Conservation (phyloP, 306 rosid genomes). For the Mucuna pruriens region DNA sequence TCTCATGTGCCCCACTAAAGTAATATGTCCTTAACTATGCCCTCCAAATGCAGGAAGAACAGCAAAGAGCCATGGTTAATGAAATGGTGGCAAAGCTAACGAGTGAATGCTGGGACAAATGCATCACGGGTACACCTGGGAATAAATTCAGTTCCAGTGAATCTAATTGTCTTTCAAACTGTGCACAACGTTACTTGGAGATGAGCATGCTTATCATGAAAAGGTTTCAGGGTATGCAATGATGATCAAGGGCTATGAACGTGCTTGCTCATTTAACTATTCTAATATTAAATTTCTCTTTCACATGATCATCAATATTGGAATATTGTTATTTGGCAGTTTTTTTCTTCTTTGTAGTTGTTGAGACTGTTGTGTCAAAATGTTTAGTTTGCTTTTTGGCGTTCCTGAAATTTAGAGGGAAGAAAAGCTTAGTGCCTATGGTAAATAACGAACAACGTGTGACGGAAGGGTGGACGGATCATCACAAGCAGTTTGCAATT, state of each 20-base stretch:
- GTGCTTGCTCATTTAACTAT: conserved; percentile 8
- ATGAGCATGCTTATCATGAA: conserved; percentile 72
- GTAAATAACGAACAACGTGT: not conserved
- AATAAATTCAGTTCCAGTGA: conserved; percentile 91
- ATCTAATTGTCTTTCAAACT: conserved; percentile 69
- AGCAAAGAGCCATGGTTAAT: conserved; percentile 71
- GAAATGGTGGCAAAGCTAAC: conserved; percentile 92
- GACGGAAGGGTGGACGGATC: not conserved
- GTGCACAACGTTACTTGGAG: conserved; percentile 87
- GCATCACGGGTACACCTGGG: conserved; percentile 82
- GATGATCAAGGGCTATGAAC: conserved; percentile 38
- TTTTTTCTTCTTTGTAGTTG: conserved; percentile 3
- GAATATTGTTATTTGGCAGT: conserved; percentile 33
- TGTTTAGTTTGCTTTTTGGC: conserved; percentile 11
- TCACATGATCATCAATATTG: conserved; percentile 20
- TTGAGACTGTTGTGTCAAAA: conserved; percentile 25
- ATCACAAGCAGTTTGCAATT: not conserved
- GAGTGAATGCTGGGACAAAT: conserved; percentile 89
- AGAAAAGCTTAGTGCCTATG: not conserved
- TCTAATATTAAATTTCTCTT: conserved; percentile 4
- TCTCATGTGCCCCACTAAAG: not conserved
- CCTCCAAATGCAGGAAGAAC: conserved; percentile 69
- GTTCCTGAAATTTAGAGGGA: not conserved
- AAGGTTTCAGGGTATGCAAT: conserved; percentile 74
- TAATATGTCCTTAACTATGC: not conserved